A percentile compares a stretch with the other conserved stretches of the same genome.
phyloP scores from a whole-genome alignment of 805 yeast genomes.

The Yarrowia deformans region DNA sequence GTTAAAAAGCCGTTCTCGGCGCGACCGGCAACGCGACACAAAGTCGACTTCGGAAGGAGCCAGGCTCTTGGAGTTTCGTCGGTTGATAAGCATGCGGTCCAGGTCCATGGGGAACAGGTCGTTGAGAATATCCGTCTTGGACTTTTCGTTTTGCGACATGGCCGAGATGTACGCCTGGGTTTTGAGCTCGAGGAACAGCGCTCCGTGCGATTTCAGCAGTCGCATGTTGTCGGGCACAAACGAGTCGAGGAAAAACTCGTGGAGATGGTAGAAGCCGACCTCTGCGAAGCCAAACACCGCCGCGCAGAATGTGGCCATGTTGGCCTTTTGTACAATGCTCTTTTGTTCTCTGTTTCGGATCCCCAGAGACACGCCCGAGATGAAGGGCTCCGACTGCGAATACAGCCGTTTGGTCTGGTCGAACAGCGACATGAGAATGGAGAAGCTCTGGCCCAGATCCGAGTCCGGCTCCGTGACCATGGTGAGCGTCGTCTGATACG shows the following conservation, averaged over 20 bases:
- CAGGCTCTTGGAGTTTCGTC: constrained; percentile 50
- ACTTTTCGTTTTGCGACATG: constrained; percentile 64
- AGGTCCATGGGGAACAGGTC: constrained; percentile 76
- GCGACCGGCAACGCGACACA: constrained; percentile 70
- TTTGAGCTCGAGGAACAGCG: constrained; percentile 81
- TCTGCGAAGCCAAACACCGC: constrained; percentile 85
- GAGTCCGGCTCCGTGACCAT: constrained; percentile 71
- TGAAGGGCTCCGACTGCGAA: constrained; percentile 69
- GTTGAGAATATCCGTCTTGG: constrained; percentile 70
- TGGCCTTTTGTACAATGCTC: constrained; percentile 78
- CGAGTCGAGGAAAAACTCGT: constrained; percentile 83
- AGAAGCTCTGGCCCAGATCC: constrained; percentile 65
- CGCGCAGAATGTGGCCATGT: constrained; percentile 85
- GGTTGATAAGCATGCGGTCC: constrained; percentile 54
- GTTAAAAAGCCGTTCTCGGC: constrained; percentile 67
- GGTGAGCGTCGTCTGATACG: constrained; percentile 76
- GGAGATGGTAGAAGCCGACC: constrained; percentile 84
- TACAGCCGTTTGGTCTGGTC: constrained; percentile 78
- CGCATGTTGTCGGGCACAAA: constrained; percentile 78
- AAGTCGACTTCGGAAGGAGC: constrained; percentile 85
- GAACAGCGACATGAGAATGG: constrained; percentile 74
- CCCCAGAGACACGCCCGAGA: constrained; percentile 66
- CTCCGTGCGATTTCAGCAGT: constrained; percentile 80
- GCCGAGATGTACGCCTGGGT: constrained; percentile 96
- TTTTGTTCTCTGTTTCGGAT: constrained; percentile 51